phyloP scores from a whole-genome alignment of 2,329 filamentous ascomycete species.

The Endoconidiophora polonica region DNA sequence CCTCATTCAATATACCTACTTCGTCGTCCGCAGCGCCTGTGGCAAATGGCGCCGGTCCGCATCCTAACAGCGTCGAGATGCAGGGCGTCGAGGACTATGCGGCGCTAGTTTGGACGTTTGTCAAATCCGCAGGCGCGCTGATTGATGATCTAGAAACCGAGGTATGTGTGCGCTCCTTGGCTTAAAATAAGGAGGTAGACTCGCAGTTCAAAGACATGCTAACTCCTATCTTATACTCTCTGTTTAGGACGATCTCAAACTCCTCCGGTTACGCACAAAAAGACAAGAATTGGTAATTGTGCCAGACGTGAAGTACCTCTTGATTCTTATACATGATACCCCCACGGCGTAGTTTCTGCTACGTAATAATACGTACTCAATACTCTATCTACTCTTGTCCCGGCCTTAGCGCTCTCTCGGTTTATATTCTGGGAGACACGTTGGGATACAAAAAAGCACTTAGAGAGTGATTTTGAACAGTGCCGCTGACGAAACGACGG shows the following conservation, averaged over 20 bases:
- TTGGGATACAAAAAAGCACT: too few species aligned
- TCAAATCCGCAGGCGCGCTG: slow-evolving; percentile 50
- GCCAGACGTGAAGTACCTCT: slow-evolving; percentile 60
- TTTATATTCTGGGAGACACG: too few species aligned
- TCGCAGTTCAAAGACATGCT: too few species aligned
- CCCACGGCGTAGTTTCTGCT: slow-evolving; percentile 36
- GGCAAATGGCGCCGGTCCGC: slow-evolving; percentile 16
- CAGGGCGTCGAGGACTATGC: slow-evolving; percentile 57
- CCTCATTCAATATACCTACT: slow-evolving; percentile 15
- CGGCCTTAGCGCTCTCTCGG: too few species aligned
- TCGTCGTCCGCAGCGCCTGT: slow-evolving; percentile 20
- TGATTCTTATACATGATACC: slow-evolving; percentile 71
- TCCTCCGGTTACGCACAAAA: slow-evolving; percentile 63
- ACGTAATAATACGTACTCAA: not conserved
- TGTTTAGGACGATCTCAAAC: slow-evolving; percentile 53
- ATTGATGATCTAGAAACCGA: slow-evolving; percentile 59
- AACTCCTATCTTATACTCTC: too few species aligned
- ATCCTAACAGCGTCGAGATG: slow-evolving; percentile 30
- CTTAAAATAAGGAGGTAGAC: not conserved
- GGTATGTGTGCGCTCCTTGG: slow-evolving; percentile 24
- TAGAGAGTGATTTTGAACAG: not conserved
- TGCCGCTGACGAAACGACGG: not conserved
- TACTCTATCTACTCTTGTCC: too few species aligned
- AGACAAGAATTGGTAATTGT: slow-evolving; percentile 75
- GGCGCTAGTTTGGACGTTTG: slow-evolving; percentile 58